Percentiles rank a stretch among this genome's conserved stretches.
Evolutionary conservation across 257 asterid species (phyloP).

Genomic region (Solanum sitiens): DNA sequence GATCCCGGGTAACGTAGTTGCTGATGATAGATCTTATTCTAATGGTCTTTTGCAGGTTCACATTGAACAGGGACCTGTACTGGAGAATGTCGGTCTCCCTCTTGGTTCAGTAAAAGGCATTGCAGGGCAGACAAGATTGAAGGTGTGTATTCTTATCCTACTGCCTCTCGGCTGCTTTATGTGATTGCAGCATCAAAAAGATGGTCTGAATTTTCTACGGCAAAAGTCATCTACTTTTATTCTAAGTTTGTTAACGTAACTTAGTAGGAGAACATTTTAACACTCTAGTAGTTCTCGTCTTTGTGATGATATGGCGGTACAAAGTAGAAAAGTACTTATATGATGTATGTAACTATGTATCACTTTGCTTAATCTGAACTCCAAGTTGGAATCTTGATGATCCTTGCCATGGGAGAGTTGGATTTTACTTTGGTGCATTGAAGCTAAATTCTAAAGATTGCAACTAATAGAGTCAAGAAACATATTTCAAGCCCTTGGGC

Average conservation of each 20-base stretch:
- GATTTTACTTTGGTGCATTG: neutral
- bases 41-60: constrained; percentile 59
- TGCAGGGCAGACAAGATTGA: constrained; percentile 93
- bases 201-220: neutral
- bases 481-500: neutral
- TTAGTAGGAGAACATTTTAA: neutral
- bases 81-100: constrained; percentile 83
- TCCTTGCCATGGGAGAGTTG: neutral
- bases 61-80: constrained; percentile 96
- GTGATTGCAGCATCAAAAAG: neutral
- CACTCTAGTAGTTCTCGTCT: neutral
- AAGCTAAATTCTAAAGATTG: neutral
- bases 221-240: neutral
- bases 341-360: neutral
- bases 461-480: neutral
- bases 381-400: neutral
- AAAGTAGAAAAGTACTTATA: neutral
- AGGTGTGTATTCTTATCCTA: constrained; percentile 28
- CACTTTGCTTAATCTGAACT: neutral
- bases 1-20: neutral
- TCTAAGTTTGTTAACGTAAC: neutral
- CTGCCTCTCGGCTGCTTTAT: neutral
- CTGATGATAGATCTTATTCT: constrained; percentile 2
- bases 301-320: neutral
- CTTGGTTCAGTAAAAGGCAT: constrained; percentile 89